phyloP scores from a whole-genome alignment of 140 eudicot species.

The Cichorium intybus region DNA sequence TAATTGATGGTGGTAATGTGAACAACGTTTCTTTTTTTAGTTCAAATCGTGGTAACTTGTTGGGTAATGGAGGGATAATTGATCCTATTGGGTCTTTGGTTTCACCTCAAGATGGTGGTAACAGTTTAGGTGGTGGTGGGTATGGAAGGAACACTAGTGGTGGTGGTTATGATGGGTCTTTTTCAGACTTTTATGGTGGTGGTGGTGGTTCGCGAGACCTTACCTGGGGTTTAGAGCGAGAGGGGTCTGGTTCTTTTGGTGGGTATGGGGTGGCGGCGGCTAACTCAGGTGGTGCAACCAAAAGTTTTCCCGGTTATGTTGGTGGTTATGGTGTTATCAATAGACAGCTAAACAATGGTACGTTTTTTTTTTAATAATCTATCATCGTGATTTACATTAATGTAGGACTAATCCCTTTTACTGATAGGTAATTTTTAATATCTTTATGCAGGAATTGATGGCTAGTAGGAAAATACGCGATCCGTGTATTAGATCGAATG shows the following conservation, averaged over 20 bases:
- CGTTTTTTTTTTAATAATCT: too few relatives aligned
- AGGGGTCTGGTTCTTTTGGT: conserved; percentile 53
- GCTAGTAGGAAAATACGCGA: conserved; percentile 29
- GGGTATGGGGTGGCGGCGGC: conserved; percentile 50
- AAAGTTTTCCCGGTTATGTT: conserved; percentile 50
- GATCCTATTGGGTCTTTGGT: conserved; percentile 7
- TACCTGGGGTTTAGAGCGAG: conserved; percentile 63
- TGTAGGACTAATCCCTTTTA: not conserved
- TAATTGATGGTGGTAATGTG: conserved; percentile 49
- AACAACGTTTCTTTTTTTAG: conserved; percentile 64
- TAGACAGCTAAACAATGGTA: conserved; percentile 56
- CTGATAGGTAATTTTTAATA: not conserved
- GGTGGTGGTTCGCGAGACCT: conserved; percentile 35
- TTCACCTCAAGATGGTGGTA: conserved; percentile 43
- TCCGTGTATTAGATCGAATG: conserved; percentile 15
- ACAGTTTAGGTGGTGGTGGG: conserved; percentile 33
- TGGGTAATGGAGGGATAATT: conserved; percentile 52
- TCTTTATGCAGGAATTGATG: conserved; percentile 43
- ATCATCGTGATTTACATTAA: not conserved
- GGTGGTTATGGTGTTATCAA: conserved; percentile 47
- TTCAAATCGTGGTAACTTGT: conserved; percentile 42
- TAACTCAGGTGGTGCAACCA: conserved; percentile 40
- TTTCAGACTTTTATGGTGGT: conserved; percentile 54
- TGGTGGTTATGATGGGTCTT: conserved; percentile 52
- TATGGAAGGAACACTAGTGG: conserved; percentile 46